Evolutionary conservation across 768 basidiomycete species (phyloP).

Genomic region (Pulveroboletus sp.): DNA sequence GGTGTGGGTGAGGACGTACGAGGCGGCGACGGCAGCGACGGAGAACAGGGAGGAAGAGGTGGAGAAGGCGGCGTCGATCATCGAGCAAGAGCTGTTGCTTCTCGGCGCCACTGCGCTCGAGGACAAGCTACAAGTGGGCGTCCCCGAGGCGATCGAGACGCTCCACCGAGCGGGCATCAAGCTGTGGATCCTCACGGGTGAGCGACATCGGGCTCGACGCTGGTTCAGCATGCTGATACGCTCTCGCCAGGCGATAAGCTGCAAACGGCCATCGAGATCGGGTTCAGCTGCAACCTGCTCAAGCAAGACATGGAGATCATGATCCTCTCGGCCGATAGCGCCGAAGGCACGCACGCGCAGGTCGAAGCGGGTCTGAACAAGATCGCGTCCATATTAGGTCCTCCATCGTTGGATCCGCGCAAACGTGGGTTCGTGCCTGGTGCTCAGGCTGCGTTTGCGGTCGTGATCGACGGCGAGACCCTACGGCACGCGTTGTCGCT

Average conservation of each 20-base stretch:
- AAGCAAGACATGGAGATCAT: conserved; percentile 95
- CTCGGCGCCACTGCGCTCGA: conserved; percentile 95
- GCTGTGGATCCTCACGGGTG: conserved; percentile 94
- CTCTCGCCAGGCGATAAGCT: conserved; percentile 76
- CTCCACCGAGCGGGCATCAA: conserved; percentile 94
- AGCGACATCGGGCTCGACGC: neutral
- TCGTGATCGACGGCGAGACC: conserved; percentile 96
- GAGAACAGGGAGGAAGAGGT: conserved; percentile 87
- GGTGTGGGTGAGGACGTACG: conserved; percentile 75
- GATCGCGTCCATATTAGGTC: conserved; percentile 82
- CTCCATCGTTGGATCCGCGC: conserved; percentile 56
- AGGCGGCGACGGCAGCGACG: conserved; percentile 72
- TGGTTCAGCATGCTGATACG: neutral
- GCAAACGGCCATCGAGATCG: conserved; percentile 98
- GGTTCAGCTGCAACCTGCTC: conserved; percentile 90
- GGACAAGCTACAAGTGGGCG: conserved; percentile 95
- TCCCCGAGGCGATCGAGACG: conserved; percentile 92
- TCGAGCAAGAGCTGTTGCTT: conserved; percentile 81
- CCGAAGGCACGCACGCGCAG: conserved; percentile 72
- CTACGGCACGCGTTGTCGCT: conserved; percentile 74
- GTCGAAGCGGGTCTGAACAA: conserved; percentile 94
- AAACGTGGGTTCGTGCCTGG: conserved; percentile 66
- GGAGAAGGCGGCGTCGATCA: conserved; percentile 77
- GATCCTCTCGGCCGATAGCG: conserved; percentile 85
- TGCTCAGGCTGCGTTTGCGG: conserved; percentile 76